These are phyloP conservation scores for Crithidia brevicula DNA, from an alignment of 208 protist species.

Conservation along the genomic window DNA sequence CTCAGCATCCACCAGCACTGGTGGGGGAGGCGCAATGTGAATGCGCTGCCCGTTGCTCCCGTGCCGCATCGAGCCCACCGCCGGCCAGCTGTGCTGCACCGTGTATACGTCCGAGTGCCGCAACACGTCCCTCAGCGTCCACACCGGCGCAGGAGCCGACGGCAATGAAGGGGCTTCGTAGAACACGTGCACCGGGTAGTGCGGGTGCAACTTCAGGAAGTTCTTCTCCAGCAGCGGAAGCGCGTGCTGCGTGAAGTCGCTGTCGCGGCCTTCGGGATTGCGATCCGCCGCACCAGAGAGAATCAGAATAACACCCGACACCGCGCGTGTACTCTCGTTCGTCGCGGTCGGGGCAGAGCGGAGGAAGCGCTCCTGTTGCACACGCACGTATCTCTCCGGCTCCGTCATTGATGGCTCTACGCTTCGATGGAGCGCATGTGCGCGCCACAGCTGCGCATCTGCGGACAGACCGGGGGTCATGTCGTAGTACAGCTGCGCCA, in stretches of 20 bases:
- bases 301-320: slow-evolving; percentile 17
- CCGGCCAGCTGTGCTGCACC: not conserved
- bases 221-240: slow-evolving; percentile 20
- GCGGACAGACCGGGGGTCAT: slow-evolving; percentile 5
- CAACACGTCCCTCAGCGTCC: slow-evolving; percentile 10
- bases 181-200: slow-evolving; percentile 26
- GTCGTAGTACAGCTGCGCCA: slow-evolving; percentile 12
- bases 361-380: slow-evolving; percentile 3
- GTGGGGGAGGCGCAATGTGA: slow-evolving; percentile 12
- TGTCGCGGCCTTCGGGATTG: not conserved
- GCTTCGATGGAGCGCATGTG: too few species aligned
- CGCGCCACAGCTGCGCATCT: not conserved
- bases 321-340: not conserved
- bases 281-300: slow-evolving; percentile 10
- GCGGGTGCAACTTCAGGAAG: not conserved
- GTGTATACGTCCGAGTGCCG: slow-evolving; percentile 26
- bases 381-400: not conserved
- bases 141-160: not conserved
- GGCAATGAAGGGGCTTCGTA: slow-evolving; percentile 3
- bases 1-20: slow-evolving; percentile 3
- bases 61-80: not conserved
- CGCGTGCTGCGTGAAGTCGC: slow-evolving; percentile 1
- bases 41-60: not conserved
- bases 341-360: not conserved
- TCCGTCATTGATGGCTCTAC: not conserved